Evolutionary conservation across 2,329 filamentous ascomycete species (phyloP), one percentile per base, ranked within the genome.

Genomic region (Microcyclosporella mali): DNA sequence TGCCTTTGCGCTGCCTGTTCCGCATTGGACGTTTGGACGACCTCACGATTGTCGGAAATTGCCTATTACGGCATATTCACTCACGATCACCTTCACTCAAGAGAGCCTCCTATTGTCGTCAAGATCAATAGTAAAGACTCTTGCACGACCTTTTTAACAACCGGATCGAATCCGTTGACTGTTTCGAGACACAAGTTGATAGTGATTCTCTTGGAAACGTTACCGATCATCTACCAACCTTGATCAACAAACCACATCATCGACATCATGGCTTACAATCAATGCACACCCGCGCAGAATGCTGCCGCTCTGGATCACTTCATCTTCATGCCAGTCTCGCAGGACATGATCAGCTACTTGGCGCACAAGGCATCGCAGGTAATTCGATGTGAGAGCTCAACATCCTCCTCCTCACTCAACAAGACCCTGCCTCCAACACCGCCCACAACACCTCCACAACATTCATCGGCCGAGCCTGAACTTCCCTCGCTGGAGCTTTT

Each of bases 401-500:
- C n/a, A n/a, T n/a, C n/a, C n/a, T 52, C 36, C 50, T 53, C 63
- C 61, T 62, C 46, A 9, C 33, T 43, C 39, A 56, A 69, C 64
- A 67, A 72, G 64, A 62, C 64, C 56, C 69, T 75, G 17, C 75
- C 77, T 37, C 77, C 73, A 16, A 81, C 78, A 29, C 78, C 78
- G 46, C 78, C 78, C 21, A 70, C 71, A 25, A 78, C 77, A 18
- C 78, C 79, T 43, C 74, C 77, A 11, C 69, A 76, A 54, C 63
- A 72, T 47, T 55, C 65, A 17, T 53, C 68, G 61, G 73, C 78
- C 55, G 73, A 74, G 46, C 62, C 68, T 19, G 43, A 60, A 19
- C 61, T 98, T 25, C 92, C 92, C 2, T 82, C 85, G 0, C 72
- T 97, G 28, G 87, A 95, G 66, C 78, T 82, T 45, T 98, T 97